Evolutionary conservation across 305 asterid species (phyloP).

Genomic region (Plantago lanceolata): DNA sequence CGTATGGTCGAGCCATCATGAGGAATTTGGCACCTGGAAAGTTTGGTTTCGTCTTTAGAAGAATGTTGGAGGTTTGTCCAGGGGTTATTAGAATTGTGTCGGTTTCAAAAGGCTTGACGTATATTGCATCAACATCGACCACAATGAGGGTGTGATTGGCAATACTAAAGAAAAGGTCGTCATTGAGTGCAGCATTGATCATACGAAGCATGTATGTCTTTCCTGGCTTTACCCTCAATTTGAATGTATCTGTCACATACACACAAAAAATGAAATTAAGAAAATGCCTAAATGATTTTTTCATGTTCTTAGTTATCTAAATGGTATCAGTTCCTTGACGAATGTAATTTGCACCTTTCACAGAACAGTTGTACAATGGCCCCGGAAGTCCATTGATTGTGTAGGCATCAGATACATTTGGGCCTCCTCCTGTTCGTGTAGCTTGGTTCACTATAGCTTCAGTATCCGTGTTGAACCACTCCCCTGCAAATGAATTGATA

Average conservation of each 20-base stretch:
- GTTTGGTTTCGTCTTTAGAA: slow-evolving; percentile 35
- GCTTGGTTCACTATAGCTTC: slow-evolving; percentile 43
- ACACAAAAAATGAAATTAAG: not conserved
- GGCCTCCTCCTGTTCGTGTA: slow-evolving; percentile 46
- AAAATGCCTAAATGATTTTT: not conserved
- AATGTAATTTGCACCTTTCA: slow-evolving; percentile 28
- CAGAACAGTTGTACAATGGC: slow-evolving; percentile 45
- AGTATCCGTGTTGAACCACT: slow-evolving; percentile 52
- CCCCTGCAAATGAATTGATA: slow-evolving; percentile 31
- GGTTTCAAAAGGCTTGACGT: slow-evolving; percentile 40
- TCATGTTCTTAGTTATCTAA: no score
- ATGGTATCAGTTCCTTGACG: not conserved
- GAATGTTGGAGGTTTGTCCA: slow-evolving; percentile 47
- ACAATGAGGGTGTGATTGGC: slow-evolving; percentile 56
- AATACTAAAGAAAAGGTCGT: slow-evolving; percentile 68
- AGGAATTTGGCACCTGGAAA: slow-evolving; percentile 35
- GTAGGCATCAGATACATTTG: slow-evolving; percentile 53
- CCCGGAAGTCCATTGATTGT: slow-evolving; percentile 59
- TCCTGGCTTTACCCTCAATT: slow-evolving; percentile 45
- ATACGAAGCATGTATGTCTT: slow-evolving; percentile 66
- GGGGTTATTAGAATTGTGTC: slow-evolving; percentile 36
- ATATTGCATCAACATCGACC: slow-evolving; percentile 40
- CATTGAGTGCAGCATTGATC: slow-evolving; percentile 75
- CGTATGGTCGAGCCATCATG: slow-evolving; percentile 44
- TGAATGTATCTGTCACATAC: slow-evolving; percentile 37